Percentiles rank a stretch among this genome's conserved stretches.
phyloP scores from a whole-genome alignment of 352 stramenopile species.

The Plasmopara muralis region DNA sequence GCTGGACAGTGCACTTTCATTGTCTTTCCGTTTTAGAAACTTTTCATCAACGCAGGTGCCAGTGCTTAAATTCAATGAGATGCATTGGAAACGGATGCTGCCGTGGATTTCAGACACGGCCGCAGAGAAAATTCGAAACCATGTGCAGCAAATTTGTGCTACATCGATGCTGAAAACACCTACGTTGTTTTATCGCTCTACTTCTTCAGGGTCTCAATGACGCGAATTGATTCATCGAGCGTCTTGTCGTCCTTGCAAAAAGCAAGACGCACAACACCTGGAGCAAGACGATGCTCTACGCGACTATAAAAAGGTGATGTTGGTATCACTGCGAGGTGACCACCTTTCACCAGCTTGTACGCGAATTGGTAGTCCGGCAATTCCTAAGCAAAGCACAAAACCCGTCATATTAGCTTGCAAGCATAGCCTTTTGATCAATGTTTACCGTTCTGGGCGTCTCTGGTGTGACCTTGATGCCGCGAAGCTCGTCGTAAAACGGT shows the following conservation, averaged over 20 bases:
- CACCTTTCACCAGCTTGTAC: constrained; percentile 86
- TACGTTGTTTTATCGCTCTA: constrained; percentile 17
- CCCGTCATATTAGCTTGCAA: neutral
- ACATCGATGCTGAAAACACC: constrained; percentile 12
- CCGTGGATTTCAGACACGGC: constrained; percentile 61
- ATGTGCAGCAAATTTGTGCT: constrained; percentile 31
- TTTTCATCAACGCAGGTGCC: constrained; percentile 53
- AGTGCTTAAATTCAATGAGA: constrained; percentile 75
- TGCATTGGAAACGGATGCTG: constrained; percentile 83
- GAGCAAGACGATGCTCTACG: constrained; percentile 72
- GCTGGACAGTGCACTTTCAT: constrained; percentile 51
- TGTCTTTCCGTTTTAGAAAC: constrained; percentile 75
- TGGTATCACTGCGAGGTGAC: constrained; percentile 90
- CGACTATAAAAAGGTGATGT: constrained; percentile 91
- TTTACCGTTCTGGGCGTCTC: constrained; percentile 52
- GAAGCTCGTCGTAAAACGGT: constrained; percentile 69
- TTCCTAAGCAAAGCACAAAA: constrained; percentile 29
- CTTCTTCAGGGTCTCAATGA: constrained; percentile 54
- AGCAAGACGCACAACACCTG: constrained; percentile 84
- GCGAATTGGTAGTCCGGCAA: constrained; percentile 85
- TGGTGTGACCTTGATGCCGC: constrained; percentile 38
- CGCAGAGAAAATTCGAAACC: constrained; percentile 42
- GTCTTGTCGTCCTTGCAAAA: constrained; percentile 97
- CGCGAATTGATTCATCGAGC: constrained; percentile 75
- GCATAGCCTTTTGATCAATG: neutral